phyloP scores from a whole-genome alignment of 805 yeast species.

The Ogataea paraovalis region DNA sequence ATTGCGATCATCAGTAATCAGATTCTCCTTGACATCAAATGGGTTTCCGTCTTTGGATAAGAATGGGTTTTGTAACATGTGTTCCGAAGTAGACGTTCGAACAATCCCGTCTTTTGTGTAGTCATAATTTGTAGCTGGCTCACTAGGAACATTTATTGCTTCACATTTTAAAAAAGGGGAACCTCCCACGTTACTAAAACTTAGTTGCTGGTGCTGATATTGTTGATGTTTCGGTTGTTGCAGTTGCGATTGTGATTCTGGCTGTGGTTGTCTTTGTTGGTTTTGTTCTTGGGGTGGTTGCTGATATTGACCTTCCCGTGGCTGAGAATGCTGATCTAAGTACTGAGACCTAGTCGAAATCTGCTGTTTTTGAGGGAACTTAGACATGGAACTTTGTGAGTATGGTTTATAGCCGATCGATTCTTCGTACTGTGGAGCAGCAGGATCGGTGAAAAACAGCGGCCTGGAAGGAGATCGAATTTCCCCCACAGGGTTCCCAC shows the following conservation, averaged over 20 bases:
- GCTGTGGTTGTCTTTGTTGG: slow-evolving; percentile 6
- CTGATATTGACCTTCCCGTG: too few species aligned
- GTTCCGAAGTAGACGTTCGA: not conserved
- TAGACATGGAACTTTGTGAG: not conserved
- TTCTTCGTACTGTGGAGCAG: not conserved
- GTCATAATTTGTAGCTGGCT: not conserved
- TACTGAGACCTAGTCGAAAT: not conserved
- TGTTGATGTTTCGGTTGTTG: not conserved
- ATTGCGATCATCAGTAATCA: not conserved
- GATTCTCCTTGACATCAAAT: not conserved
- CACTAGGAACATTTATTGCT: not conserved
- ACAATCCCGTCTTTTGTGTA: not conserved
- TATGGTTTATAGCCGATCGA: not conserved
- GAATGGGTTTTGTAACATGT: slow-evolving; percentile 9
- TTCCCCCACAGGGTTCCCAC: slow-evolving; percentile 6
- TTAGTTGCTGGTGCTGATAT: not conserved
- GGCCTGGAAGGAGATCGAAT: slow-evolving; percentile 13
- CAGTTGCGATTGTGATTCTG: not conserved
- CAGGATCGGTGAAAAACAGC: slow-evolving; percentile 20
- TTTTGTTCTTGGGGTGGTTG: not conserved
- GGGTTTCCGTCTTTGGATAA: slow-evolving; percentile 11
- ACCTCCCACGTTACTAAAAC: not conserved
- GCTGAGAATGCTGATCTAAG: too few species aligned
- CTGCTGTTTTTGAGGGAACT: not conserved
- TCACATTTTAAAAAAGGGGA: not conserved